Evolutionary conservation across 352 stramenopile species (phyloP).

Genomic region (Pythium grandisporangium): DNA sequence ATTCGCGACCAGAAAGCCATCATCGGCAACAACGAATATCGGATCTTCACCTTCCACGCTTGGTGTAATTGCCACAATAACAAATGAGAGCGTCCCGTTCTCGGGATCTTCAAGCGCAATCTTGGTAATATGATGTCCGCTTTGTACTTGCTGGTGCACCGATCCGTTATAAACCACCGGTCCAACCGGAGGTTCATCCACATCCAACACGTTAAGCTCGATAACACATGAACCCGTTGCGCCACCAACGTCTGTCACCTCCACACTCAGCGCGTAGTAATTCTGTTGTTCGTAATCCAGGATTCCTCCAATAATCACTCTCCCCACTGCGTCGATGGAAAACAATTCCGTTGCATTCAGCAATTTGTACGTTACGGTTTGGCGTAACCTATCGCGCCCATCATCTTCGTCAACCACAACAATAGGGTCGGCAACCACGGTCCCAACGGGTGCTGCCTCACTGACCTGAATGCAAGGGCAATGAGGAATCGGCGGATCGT

Average conservation of each 20-base stretch:
- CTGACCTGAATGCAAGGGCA: conserved; percentile 8
- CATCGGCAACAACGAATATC: conserved; percentile 2
- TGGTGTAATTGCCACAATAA: background rate
- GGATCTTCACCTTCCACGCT: background rate
- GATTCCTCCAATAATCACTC: conserved; percentile 15
- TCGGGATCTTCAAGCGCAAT: conserved; percentile 12
- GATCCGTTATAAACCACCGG: conserved; percentile 19
- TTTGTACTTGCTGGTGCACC: conserved; percentile 14
- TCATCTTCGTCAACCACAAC: conserved; percentile 18
- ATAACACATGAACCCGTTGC: conserved; percentile 23
- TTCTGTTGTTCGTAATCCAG: conserved; percentile 29
- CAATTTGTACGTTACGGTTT: conserved; percentile 12
- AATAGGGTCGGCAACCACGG: conserved; percentile 6
- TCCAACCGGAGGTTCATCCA: conserved; percentile 26
- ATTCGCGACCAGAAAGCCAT: conserved; percentile 7
- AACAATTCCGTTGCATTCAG: conserved; percentile 18
- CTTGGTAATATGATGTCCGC: conserved; percentile 5
- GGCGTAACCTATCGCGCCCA: too few species aligned
- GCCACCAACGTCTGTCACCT: conserved; percentile 19
- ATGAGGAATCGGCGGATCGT: conserved; percentile 14
- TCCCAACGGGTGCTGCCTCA: conserved; percentile 15
- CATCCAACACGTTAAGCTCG: conserved; percentile 25
- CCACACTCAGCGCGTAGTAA: conserved; percentile 17
- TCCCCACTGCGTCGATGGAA: conserved; percentile 18
- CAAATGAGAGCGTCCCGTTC: conserved; percentile 2